A percentile compares a stretch with the other conserved stretches of the same genome.
Conservation (phyloP, 208 protist genomes). For the Trypanosoma caninum region DNA sequence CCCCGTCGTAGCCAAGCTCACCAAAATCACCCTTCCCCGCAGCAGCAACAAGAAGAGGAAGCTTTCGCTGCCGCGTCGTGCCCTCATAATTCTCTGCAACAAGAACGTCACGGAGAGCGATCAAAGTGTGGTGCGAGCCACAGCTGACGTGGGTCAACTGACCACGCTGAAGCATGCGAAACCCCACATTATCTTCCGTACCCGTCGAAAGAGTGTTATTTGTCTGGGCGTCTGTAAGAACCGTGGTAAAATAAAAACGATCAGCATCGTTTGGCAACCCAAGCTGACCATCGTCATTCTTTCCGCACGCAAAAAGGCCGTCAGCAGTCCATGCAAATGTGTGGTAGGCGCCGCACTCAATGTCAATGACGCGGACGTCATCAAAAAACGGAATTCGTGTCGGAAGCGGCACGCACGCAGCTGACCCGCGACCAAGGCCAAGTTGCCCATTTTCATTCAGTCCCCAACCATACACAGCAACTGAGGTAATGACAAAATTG, state of each 20-base stretch:
- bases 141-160: conserved; percentile 74
- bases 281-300: conserved; percentile 81
- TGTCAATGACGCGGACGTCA: conserved; percentile 23
- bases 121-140: conserved; percentile 76
- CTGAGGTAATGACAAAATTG: conserved; percentile 64
- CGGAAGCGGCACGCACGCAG: conserved; percentile 16
- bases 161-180: conserved; percentile 28
- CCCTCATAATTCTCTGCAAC: conserved; percentile 5
- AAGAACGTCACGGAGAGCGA: conserved; percentile 51
- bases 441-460: conserved; percentile 81
- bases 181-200: background rate
- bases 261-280: conserved; percentile 42
- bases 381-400: conserved; percentile 48
- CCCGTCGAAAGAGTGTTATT: background rate
- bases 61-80: conserved; percentile 4
- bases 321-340: conserved; percentile 44
- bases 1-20: conserved; percentile 78
- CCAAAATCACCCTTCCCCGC: conserved; percentile 83
- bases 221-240: conserved; percentile 12
- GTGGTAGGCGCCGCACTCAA: conserved; percentile 43
- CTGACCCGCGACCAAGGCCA: conserved; percentile 37
- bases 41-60: conserved; percentile 51
- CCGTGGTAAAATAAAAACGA: conserved; percentile 27
- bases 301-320: conserved; percentile 71
- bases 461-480: conserved; percentile 72